phyloP scores from a whole-genome alignment of 2,329 filamentous ascomycete genomes.

The Niveomyces coronatus region DNA sequence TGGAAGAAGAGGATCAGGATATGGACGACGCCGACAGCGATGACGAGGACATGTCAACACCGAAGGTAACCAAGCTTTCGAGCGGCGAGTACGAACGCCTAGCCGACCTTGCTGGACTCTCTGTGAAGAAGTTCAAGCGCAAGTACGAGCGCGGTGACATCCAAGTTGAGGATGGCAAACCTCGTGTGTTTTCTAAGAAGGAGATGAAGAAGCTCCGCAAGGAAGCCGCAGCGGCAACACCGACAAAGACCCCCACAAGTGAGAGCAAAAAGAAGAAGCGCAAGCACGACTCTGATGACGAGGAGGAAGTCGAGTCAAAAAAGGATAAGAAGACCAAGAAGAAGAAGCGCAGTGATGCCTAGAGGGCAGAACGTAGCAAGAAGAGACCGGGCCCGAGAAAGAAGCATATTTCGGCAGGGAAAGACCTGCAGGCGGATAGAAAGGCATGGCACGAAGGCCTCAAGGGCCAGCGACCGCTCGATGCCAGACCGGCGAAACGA shows the following conservation, averaged over 20 bases:
- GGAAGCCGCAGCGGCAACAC: slow-evolving; percentile 36
- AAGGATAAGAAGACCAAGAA: slow-evolving; percentile 47
- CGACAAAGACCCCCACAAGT: slow-evolving; percentile 27
- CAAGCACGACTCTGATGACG: slow-evolving; percentile 57
- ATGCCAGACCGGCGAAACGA: not conserved
- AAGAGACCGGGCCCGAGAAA: no score
- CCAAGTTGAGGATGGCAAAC: slow-evolving; percentile 55
- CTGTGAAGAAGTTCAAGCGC: slow-evolving; percentile 66
- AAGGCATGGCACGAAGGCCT: no score
- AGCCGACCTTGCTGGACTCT: slow-evolving; percentile 58
- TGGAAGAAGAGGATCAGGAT: slow-evolving; percentile 27
- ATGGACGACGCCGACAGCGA: slow-evolving; percentile 22
- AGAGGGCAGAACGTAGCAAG: no score
- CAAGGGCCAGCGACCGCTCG: no score
- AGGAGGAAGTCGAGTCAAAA: slow-evolving; percentile 50
- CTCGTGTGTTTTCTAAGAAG: slow-evolving; percentile 63
- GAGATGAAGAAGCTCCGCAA: slow-evolving; percentile 64
- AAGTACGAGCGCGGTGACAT: slow-evolving; percentile 71
- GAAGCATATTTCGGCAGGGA: no score
- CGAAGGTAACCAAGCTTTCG: slow-evolving; percentile 35
- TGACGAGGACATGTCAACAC: slow-evolving; percentile 20
- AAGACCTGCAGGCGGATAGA: no score
- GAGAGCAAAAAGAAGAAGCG: slow-evolving; percentile 55
- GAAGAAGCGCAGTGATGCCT: slow-evolving; percentile 33
- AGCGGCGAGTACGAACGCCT: slow-evolving; percentile 48